These are phyloP conservation scores for Sphaerobolus stellatus DNA, from an alignment of 1,284 basidiomycete genomes.

Conservation along the genomic window DNA sequence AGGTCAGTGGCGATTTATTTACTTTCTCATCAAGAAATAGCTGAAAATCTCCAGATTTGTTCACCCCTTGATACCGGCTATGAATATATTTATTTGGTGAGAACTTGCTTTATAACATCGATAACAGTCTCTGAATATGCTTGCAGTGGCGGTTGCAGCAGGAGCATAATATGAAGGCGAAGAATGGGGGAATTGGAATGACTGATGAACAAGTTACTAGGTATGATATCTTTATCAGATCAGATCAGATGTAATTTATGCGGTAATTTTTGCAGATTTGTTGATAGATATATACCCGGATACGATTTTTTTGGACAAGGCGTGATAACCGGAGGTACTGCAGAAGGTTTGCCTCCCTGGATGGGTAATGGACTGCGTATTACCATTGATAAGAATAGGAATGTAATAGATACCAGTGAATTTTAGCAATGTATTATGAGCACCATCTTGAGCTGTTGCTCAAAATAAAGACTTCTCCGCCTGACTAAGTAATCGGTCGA, in stretches of 20 bases:
- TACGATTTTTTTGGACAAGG: slow-evolving; percentile 74
- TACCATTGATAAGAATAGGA: slow-evolving; percentile 42
- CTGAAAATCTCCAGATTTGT: slow-evolving; percentile 45
- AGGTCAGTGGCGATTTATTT: slow-evolving; percentile 43
- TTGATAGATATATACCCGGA: slow-evolving; percentile 82
- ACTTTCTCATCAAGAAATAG: not conserved
- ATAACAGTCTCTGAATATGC: not conserved
- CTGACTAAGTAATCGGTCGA: too few species aligned
- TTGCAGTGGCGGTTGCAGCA: slow-evolving; percentile 77
- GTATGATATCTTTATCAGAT: slow-evolving; percentile 41
- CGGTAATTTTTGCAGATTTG: slow-evolving; percentile 49
- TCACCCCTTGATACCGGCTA: slow-evolving; percentile 48
- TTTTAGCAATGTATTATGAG: slow-evolving; percentile 20
- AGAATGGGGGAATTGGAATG: slow-evolving; percentile 85
- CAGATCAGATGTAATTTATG: not conserved
- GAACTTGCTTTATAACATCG: slow-evolving; percentile 2
- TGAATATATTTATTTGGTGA: slow-evolving; percentile 52
- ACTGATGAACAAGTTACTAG: slow-evolving; percentile 71
- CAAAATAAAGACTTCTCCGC: not conserved
- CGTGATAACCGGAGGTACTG: slow-evolving; percentile 31
- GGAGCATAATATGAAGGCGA: slow-evolving; percentile 82
- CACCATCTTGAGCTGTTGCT: too few species aligned
- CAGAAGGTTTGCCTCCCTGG: slow-evolving; percentile 36
- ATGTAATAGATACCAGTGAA: slow-evolving; percentile 25
- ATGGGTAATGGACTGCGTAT: slow-evolving; percentile 42